Base-by-base conservation (phyloP, 1,284 basidiomycete species). In the Trichosporon ovoides region DNA sequence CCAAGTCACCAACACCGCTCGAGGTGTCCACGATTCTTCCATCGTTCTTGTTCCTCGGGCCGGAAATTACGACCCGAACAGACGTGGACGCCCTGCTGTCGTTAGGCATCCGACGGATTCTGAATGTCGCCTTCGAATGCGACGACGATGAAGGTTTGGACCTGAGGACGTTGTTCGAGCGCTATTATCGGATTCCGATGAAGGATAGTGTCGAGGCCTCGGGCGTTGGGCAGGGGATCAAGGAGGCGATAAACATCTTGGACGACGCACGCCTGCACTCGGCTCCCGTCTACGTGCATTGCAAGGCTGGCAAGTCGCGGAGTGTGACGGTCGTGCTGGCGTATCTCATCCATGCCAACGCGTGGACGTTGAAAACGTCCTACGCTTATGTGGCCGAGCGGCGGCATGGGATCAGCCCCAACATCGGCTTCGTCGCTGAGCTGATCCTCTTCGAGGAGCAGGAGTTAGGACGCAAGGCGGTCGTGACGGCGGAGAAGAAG, bases 281-380 rank as follows among this genome's bases (percentile, higher is more conserved):
- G 0, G 82, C 89, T 19, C 87, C 93, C 1, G 89, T 88, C 1
- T 98, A 96, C 68, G 92, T 97, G 13, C 95, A 98, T 76, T 98
- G 94, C 79, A 93, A 91, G 78, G 94, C 91, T 2, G 95, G 94
- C 31, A 97, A 94, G 79, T 93, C 90, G 1, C 87, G 95, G 16
- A 93, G 89, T 0, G 94, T 97, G n/a, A 96, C 91, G 0, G 89
- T 92, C 10, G 93, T 97, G 38, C 91, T 98, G 79, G 95, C 91
- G 1, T 98, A 96, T 74, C 86, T 98, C 53, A 97, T 98, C 65
- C 92, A 96, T 68, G 89, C 92, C 6, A 91, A 96, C 69, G 90
- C 92, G 67, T 97, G 94, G 94, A 88, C 91, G 9, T 83, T 98
- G 52, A 88, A 89, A 31, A 85, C 85, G 53, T 89, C 94, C 0